These are phyloP conservation scores for Mucor racemosus DNA, from an alignment of 371 early-diverging fungal genomes.

Conservation along the genomic window DNA sequence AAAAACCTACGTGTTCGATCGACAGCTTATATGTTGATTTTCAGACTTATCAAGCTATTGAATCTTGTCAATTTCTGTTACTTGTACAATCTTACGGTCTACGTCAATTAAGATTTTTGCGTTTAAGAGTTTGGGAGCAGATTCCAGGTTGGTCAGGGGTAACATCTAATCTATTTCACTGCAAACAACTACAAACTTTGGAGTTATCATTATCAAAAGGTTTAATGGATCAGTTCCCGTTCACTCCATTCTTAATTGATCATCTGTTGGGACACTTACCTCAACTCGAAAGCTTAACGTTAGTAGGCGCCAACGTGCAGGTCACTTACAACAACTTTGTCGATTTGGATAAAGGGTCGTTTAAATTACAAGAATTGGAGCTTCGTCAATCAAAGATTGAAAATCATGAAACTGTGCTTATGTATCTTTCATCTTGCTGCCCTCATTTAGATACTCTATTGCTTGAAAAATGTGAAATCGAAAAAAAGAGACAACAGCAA, in stretches of 20 bases:
- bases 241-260: slow-evolving; percentile 27
- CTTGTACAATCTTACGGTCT: slow-evolving; percentile 5
- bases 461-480: slow-evolving; percentile 9
- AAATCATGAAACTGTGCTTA: slow-evolving; percentile 10
- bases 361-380: slow-evolving; percentile 4
- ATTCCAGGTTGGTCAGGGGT: slow-evolving; percentile 27
- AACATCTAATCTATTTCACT: slow-evolving; percentile 15
- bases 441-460: not conserved
- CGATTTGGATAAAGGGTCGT: not conserved
- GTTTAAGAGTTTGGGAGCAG: slow-evolving; percentile 25
- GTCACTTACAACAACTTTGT: slow-evolving; percentile 11
- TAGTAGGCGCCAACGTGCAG: slow-evolving; percentile 22
- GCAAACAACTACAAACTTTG: slow-evolving; percentile 15
- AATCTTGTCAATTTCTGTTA: slow-evolving; percentile 30
- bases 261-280: slow-evolving; percentile 13
- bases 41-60: slow-evolving; percentile 21
- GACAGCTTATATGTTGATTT: slow-evolving; percentile 20
- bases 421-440: slow-evolving; percentile 21
- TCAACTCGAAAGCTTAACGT: slow-evolving; percentile 10
- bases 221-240: slow-evolving; percentile 20
- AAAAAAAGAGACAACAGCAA: not conserved
- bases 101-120: slow-evolving; percentile 5
- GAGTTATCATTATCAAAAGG: slow-evolving; percentile 21
- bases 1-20: slow-evolving; percentile 7
- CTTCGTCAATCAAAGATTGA: slow-evolving; percentile 17